These are phyloP conservation scores for Fusarium sulawesiense DNA, from an alignment of 2,329 filamentous ascomycete species.

Conservation along the genomic window DNA sequence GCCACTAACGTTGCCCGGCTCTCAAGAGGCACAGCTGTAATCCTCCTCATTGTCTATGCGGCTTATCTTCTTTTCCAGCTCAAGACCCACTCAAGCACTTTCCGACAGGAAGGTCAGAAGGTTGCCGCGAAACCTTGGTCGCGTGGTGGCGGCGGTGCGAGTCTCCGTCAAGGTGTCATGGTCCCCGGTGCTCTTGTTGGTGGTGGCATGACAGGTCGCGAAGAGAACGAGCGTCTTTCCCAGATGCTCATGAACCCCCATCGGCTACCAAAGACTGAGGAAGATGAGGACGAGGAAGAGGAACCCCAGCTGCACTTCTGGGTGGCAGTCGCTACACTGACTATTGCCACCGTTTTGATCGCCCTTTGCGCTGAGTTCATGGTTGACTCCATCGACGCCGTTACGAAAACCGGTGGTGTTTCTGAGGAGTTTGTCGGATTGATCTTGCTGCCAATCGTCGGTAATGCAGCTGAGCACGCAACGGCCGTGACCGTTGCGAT, in stretches of 20 bases:
- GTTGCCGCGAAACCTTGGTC: constrained; percentile 69
- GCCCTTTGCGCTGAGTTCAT: constrained; percentile 85
- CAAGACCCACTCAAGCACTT: constrained; percentile 83
- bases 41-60: constrained; percentile 84
- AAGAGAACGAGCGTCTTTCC: constrained; percentile 59
- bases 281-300: constrained; percentile 74
- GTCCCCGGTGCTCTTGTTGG: constrained; percentile 55
- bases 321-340: constrained; percentile 78
- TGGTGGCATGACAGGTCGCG: constrained; percentile 48
- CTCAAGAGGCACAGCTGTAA: constrained; percentile 80
- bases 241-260: constrained; percentile 57
- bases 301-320: constrained; percentile 77
- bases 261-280: constrained; percentile 51
- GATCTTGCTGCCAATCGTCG: constrained; percentile 84
- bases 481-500: constrained; percentile 82
- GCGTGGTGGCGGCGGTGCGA: constrained; percentile 47
- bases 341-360: constrained; percentile 79
- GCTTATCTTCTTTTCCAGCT: constrained; percentile 93
- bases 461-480: constrained; percentile 84
- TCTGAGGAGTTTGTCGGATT: constrained; percentile 82
- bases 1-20: constrained; percentile 66
- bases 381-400: constrained; percentile 76
- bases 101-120: constrained; percentile 81
- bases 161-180: constrained; percentile 55
- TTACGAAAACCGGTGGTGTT: constrained; percentile 69